Conservation (phyloP, 208 protist genomes). For the Vickermania spadyakhi region DNA sequence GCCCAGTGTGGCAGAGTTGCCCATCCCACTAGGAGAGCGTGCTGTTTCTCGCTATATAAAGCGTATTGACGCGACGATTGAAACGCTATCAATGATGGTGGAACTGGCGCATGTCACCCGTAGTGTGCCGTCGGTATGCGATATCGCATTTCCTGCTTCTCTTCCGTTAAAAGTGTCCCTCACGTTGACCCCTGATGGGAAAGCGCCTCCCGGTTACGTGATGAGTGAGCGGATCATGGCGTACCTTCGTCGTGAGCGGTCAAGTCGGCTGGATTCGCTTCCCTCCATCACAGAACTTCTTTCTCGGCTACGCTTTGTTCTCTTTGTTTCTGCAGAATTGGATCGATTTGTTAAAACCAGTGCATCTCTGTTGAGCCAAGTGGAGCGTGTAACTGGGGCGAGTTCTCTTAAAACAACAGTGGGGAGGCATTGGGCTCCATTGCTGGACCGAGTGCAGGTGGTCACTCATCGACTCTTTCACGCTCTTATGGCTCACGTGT, state of each 20-base stretch:
- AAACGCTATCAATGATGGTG: neutral
- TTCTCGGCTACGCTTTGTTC: neutral
- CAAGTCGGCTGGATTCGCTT: neutral
- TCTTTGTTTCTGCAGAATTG: neutral
- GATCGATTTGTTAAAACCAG: neutral
- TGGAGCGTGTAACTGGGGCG: neutral
- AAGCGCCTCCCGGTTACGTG: neutral
- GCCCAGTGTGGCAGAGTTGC: neutral
- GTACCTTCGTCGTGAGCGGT: neutral
- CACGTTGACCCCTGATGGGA: neutral
- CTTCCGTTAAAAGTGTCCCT: neutral
- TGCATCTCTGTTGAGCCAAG: neutral
- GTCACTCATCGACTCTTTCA: neutral
- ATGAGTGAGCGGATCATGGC: neutral
- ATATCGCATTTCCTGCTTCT: neutral
- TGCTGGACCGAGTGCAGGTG: neutral
- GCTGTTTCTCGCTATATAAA: neutral
- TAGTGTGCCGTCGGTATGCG: neutral
- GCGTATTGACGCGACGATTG: neutral
- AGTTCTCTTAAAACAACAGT: neutral
- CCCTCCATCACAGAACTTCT: neutral
- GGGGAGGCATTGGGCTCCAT: neutral
- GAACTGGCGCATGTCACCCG: neutral
- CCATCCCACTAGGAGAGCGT: neutral
- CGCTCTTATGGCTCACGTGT: neutral